Evolutionary conservation across 2,329 filamentous ascomycete species (phyloP).

Genomic region (Fusarium foetens): DNA sequence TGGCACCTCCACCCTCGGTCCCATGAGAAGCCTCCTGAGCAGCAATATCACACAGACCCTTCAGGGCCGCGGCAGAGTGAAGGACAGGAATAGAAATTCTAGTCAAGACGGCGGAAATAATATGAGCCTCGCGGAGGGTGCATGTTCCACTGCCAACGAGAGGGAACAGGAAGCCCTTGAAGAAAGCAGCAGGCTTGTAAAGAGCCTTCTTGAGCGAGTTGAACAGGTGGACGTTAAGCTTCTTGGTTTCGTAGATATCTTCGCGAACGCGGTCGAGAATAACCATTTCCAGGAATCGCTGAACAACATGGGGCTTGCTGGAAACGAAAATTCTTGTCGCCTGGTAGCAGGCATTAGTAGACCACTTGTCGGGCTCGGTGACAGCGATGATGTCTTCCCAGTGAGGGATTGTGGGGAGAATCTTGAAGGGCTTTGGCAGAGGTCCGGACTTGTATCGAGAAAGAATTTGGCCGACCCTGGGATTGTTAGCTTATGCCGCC

Average conservation of each 20-base stretch:
- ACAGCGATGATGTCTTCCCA: conserved; percentile 90
- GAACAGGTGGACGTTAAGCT: conserved; percentile 95
- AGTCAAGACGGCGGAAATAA: conserved; percentile 86
- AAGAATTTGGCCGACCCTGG: conserved; percentile 83
- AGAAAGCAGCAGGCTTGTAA: conserved; percentile 95
- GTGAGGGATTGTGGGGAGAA: conserved; percentile 87
- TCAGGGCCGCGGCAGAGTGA: conserved; percentile 90
- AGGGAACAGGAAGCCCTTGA: conserved; percentile 95
- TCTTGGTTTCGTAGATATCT: conserved; percentile 93
- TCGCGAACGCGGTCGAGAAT: conserved; percentile 91
- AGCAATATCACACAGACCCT: conserved; percentile 92
- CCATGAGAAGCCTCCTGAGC: conserved; percentile 87
- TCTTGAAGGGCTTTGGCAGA: conserved; percentile 96
- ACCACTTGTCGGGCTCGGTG: conserved; percentile 80
- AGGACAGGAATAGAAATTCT: conserved; percentile 89
- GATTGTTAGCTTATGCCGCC: conserved; percentile 18
- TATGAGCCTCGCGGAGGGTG: conserved; percentile 90
- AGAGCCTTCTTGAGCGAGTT: conserved; percentile 89
- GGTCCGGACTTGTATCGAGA: conserved; percentile 96
- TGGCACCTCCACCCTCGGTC: conserved; percentile 87
- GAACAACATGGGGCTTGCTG: conserved; percentile 79
- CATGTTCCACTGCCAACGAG: conserved; percentile 87
- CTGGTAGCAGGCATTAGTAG: conserved; percentile 83
- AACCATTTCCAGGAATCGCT: conserved; percentile 87
- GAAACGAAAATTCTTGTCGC: conserved; percentile 94